Evolutionary conservation across 2,329 filamentous ascomycete species (phyloP), one percentile per base, ranked within the genome.

Genomic region (Microdochium nivale): DNA sequence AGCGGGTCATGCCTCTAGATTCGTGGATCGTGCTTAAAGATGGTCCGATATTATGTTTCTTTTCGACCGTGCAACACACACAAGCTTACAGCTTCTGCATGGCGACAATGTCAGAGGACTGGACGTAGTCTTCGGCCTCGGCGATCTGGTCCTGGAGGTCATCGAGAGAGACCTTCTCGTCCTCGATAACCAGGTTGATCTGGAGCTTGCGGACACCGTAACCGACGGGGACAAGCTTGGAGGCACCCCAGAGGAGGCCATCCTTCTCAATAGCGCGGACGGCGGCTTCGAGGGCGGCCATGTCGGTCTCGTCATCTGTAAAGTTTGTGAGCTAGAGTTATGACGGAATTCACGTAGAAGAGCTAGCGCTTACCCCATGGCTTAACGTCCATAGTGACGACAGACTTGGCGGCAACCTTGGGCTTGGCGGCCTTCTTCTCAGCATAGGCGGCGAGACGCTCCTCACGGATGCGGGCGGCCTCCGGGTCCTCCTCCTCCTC

Each of bases 131-230:
- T 79, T 97, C 94, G 65, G 91, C 81, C 61, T 81, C 88, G 67
- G 69, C 57, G 65, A 97, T 95, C 78, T 88, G 66, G 69, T 89
- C 84, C 80, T 96, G 83, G 62, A 99, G 85, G 57, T 96, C 92
- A 62, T 86, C 82, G 59, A 88, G 71, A 60, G 88, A 91, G 68
- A 99, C 73, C 83, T 96, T 96, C 61, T 97, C 92, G 70, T 99
- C 94, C 80, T 97, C 94, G 59, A 97, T 78, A 64, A 97, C 90
- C 62, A 97, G 75, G 86, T 89, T 97, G 80, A 99, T 95, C 83
- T 97, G 92, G 58, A 99, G 85, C 84, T 97, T 97, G 82, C 88
- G 94, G 80, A 99, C 95, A 80, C 94, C 94, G 81, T 89, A 99
- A 67, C 91, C 92, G 65, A 99, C 86, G 60, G 91, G 72, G 50